phyloP scores from a whole-genome alignment of 1,139 yeast species.

The Yamadazyma atlantica region DNA sequence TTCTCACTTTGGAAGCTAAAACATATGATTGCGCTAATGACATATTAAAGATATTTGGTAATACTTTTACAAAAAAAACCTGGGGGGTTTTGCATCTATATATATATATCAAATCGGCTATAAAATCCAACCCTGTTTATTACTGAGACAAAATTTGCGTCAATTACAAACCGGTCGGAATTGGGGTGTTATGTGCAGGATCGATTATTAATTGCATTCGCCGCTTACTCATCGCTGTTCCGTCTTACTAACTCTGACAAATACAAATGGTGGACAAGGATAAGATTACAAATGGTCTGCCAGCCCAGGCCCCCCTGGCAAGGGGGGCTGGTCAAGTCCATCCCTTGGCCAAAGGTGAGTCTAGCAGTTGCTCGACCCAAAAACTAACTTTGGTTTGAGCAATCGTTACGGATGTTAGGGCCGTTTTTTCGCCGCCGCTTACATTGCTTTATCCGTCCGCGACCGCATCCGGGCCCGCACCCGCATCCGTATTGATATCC shows the following conservation, averaged over 20 bases:
- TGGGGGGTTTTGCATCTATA: neutral
- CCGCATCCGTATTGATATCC: no score
- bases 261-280: neutral
- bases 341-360: no score
- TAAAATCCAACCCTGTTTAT: neutral
- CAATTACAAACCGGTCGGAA: neutral
- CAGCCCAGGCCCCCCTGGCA: no score
- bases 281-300: no score
- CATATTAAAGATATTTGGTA: conserved; percentile 12
- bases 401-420: no score
- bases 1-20: conserved; percentile 67
- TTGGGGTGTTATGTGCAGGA: neutral
- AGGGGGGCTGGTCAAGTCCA: no score
- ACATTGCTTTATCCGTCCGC: no score
- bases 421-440: no score
- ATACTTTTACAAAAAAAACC: neutral
- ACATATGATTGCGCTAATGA: conserved; percentile 59
- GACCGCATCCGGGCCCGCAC: no score
- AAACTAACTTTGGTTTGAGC: no score
- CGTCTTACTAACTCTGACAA: neutral
- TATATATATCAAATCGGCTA: neutral
- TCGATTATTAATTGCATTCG: neutral
- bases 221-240: neutral
- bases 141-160: neutral
- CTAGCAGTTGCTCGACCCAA: no score